Conservation (phyloP, 768 basidiomycete species). For the Amanita pallidorosea region DNA sequence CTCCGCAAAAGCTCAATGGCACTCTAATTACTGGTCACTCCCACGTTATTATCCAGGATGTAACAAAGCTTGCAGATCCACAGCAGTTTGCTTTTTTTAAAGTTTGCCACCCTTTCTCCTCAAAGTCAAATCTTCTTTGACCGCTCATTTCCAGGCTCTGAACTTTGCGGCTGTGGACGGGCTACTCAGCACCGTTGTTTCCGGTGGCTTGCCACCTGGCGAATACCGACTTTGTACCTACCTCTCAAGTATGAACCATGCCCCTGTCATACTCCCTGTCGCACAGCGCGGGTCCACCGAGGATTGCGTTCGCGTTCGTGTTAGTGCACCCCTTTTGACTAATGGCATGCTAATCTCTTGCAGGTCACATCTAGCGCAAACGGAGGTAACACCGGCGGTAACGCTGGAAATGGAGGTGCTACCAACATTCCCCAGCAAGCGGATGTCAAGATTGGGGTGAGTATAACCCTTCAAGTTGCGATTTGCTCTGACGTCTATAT, state of each 20-base stretch:
- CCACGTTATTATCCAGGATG: slow-evolving; percentile 41
- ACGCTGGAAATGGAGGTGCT: too few species aligned
- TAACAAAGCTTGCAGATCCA: slow-evolving; percentile 33
- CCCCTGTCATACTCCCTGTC: slow-evolving; percentile 44
- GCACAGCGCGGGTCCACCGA: slow-evolving; percentile 53
- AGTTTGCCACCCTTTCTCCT: slow-evolving; percentile 7
- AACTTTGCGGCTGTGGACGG: slow-evolving; percentile 35
- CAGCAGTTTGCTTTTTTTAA: slow-evolving; percentile 44
- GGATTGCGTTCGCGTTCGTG: slow-evolving; percentile 48
- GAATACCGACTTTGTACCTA: slow-evolving; percentile 50
- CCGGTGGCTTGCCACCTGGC: slow-evolving; percentile 45
- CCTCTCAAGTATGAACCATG: slow-evolving; percentile 47
- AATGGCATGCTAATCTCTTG: slow-evolving; percentile 5
- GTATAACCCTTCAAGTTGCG: not conserved
- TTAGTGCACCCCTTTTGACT: not conserved
- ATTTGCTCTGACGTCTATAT: not conserved
- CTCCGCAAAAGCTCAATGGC: slow-evolving; percentile 37
- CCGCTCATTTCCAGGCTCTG: slow-evolving; percentile 34
- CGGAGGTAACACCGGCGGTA: not conserved
- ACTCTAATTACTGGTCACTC: slow-evolving; percentile 37
- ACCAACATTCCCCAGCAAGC: too few species aligned
- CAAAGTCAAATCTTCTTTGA: slow-evolving; percentile 13
- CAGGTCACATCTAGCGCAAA: slow-evolving; percentile 20
- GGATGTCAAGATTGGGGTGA: not conserved
- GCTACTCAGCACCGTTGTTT: slow-evolving; percentile 37